Evolutionary conservation across 331 rosid genomes (phyloP).

Genomic region (Saraca asoca): DNA sequence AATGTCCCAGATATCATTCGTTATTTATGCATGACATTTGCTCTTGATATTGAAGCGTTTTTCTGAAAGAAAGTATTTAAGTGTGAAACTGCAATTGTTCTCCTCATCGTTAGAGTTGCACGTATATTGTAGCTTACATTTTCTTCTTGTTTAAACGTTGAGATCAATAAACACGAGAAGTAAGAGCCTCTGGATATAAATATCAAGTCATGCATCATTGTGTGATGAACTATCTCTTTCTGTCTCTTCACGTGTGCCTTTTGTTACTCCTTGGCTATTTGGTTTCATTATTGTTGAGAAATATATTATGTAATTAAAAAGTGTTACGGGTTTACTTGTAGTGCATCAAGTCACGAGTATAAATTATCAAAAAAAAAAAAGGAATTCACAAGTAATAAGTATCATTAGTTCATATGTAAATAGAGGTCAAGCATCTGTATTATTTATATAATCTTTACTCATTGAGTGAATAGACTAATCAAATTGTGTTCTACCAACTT

Average conservation of each 20-base stretch:
- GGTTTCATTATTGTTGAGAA: not conserved
- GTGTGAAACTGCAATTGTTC: slow-evolving; percentile 16
- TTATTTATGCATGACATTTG: slow-evolving; percentile 18
- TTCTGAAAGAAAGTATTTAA: not conserved
- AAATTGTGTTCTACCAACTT: too few relatives aligned
- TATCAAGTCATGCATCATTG: slow-evolving; percentile 5
- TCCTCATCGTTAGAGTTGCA: slow-evolving; percentile 6
- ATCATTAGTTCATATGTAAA: too few relatives aligned
- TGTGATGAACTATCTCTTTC: slow-evolving; percentile 7
- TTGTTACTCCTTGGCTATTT: slow-evolving; percentile 19
- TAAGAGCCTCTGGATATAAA: slow-evolving; percentile 17
- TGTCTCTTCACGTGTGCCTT: slow-evolving; percentile 18
- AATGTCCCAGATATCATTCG: not conserved
- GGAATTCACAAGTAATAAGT: too few relatives aligned
- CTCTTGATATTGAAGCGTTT: slow-evolving; percentile 1
- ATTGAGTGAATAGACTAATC: too few relatives aligned
- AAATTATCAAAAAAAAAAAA: too few relatives aligned
- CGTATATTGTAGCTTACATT: not conserved
- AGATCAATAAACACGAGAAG: slow-evolving; percentile 5
- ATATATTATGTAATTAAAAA: too few relatives aligned
- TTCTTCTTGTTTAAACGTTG: slow-evolving; percentile 26
- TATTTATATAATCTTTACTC: too few relatives aligned
- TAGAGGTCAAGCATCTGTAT: too few relatives aligned
- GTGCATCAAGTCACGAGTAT: too few relatives aligned
- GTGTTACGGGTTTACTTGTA: too few relatives aligned